Conservation (phyloP, 1,139 yeast species). For the Debaryomycetaceae sp. region DNA sequence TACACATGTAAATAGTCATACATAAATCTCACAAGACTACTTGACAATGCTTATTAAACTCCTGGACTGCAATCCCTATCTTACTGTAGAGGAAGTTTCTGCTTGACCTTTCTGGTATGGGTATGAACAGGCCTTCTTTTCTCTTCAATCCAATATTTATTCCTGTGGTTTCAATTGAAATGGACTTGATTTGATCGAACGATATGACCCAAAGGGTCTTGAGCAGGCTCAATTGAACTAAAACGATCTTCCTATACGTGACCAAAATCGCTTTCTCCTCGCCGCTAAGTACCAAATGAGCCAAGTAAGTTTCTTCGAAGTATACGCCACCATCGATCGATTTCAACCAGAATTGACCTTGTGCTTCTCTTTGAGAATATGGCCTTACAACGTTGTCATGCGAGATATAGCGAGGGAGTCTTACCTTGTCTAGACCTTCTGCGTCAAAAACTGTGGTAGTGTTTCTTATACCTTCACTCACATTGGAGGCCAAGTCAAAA, state of each 20-base stretch:
- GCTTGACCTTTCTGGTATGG: constrained; percentile 66
- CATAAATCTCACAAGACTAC: constrained; percentile 23
- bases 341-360: constrained; percentile 92
- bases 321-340: constrained; percentile 76
- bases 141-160: constrained; percentile 62
- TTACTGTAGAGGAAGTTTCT: constrained; percentile 66
- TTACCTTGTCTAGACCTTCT: constrained; percentile 72
- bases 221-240: constrained; percentile 64
- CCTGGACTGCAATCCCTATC: constrained; percentile 78
- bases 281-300: constrained; percentile 81
- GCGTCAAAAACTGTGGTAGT: constrained; percentile 90
- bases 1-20: background rate
- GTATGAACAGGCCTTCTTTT: constrained; percentile 69
- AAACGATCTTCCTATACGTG: constrained; percentile 66
- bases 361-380: constrained; percentile 79
- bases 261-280: constrained; percentile 75
- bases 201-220: constrained; percentile 62
- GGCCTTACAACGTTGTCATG: constrained; percentile 70
- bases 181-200: constrained; percentile 60
- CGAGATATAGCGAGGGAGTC: constrained; percentile 76
- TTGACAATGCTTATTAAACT: constrained; percentile 64
- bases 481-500: constrained; percentile 87
- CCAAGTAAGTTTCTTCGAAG: constrained; percentile 71
- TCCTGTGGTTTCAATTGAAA: constrained; percentile 79
- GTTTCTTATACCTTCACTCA: constrained; percentile 90